Evolutionary conservation across 164 flowering plant species (phyloP), one percentile per base, ranked within the genome.

Genomic region (Amborella trichopoda): DNA sequence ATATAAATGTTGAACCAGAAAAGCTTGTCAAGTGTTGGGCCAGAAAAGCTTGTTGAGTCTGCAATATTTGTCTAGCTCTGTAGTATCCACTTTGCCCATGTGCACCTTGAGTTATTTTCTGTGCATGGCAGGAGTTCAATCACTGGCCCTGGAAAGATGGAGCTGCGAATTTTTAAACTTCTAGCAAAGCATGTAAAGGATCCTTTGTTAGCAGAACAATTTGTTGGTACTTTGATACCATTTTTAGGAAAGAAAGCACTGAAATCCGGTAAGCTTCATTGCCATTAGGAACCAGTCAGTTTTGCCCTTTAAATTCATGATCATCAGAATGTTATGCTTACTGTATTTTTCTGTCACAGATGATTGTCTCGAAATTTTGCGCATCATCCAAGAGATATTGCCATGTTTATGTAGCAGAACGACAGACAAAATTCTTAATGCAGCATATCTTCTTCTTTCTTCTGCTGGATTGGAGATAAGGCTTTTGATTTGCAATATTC

Each of bases 181-280:
- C 58, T 88, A 33, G 59, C 81, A 1, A 74, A 63, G 59, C 71
- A 80, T 58, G 54, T 87, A 20, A 70, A 55, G 46, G 84, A 79
- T 56, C 65, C 65, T 53, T 30, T 48, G 13, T 62, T 40, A 9
- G 96, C 83, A 20, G 50, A 48, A 48, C 64, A 67, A 39, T 76
- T 82, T 58, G 46, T 80, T 34, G 90, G 82, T 45, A 74, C 81
- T 46, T 52, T 84, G 65, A 78, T 93, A n/a, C 81, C 76, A 0
- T 63, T 73, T 47, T 50, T 88, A 20, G 37, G 59, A 27, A 70
- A 58, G 63, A 69, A 56, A 59, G 32, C 62, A 38, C 61, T 62
- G 33, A 56, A 60, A 36, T 61, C 80, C 44, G 94, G 96, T 91
- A 33, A 69, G 68, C 11, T 26, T 4, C 34, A 19, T 53, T 54